Percentiles rank a stretch among this genome's conserved stretches.
Conservation (phyloP, 345 rosid species). For the Orychophragmus violaceus region DNA sequence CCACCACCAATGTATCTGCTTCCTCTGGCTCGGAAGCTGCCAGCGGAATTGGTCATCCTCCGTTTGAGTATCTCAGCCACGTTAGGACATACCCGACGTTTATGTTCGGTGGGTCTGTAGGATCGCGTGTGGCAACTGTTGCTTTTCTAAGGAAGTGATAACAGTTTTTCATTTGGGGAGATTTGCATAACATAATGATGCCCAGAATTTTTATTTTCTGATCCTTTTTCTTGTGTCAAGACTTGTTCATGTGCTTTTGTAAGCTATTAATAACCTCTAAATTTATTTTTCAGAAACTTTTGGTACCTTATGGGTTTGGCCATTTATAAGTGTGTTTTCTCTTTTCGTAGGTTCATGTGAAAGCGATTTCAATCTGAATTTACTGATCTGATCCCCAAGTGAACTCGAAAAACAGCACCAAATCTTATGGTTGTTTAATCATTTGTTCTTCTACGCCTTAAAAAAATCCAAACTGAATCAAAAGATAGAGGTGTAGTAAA, state of each 20-base stretch:
- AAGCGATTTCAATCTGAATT: background rate
- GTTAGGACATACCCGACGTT: conserved; percentile 85
- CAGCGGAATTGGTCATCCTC: conserved; percentile 26
- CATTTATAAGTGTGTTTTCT: background rate
- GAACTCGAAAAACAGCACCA: too few relatives aligned
- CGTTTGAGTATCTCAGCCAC: conserved; percentile 65
- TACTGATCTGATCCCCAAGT: background rate
- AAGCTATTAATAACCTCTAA: conserved; percentile 3
- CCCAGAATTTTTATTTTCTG: background rate
- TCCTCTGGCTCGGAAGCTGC: conserved; percentile 34
- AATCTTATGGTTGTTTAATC: background rate
- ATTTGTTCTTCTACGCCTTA: background rate
- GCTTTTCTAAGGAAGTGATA: conserved; percentile 67
- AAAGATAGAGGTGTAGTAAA: too few relatives aligned
- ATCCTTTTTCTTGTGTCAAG: background rate
- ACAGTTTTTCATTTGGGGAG: background rate
- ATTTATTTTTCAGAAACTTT: background rate
- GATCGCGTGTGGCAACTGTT: conserved; percentile 91
- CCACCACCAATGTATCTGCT: conserved; percentile 20
- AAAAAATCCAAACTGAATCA: too few relatives aligned
- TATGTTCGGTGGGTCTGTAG: conserved; percentile 78
- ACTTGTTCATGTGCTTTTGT: conserved; percentile 9
- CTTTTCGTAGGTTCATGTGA: background rate
- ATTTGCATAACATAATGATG: conserved; percentile 2
- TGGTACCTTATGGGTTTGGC: background rate